Conservation (phyloP, 2,329 filamentous ascomycete genomes). For the Rutstroemia sp. region DNA sequence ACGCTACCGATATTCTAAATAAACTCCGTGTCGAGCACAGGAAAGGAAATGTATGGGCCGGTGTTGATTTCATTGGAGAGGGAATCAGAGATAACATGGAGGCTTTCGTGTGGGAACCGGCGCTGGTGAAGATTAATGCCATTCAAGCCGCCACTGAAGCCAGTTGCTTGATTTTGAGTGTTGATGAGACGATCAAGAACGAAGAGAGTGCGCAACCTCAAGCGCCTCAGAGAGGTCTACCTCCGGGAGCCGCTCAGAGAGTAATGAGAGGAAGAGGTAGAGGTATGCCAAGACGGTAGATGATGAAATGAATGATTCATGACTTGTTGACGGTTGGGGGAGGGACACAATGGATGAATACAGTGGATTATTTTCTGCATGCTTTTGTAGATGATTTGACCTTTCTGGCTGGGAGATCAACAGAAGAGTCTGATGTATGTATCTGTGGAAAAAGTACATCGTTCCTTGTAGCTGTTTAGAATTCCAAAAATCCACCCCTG, state of each 20-base stretch:
- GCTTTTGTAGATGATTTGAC: no score
- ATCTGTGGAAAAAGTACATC: no score
- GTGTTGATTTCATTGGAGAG: slow-evolving; percentile 90
- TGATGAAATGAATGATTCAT: slow-evolving; percentile 5
- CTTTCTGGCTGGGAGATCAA: no score
- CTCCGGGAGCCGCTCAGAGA: slow-evolving; percentile 79
- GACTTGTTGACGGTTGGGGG: no score
- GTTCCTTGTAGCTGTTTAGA: no score
- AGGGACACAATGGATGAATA: no score
- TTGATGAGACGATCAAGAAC: slow-evolving; percentile 98
- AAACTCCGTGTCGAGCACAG: slow-evolving; percentile 92
- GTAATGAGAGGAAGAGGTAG: slow-evolving; percentile 77
- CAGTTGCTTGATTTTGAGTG: slow-evolving; percentile 86
- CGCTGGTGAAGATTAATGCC: slow-evolving; percentile 93
- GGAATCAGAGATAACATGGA: slow-evolving; percentile 92
- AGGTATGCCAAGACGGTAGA: slow-evolving; percentile 67
- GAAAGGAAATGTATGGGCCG: slow-evolving; percentile 87
- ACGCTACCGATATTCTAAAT: slow-evolving; percentile 97
- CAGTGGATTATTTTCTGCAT: no score
- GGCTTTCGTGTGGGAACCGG: slow-evolving; percentile 95
- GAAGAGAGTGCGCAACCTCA: slow-evolving; percentile 85
- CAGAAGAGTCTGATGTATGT: no score
- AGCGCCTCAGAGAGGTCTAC: slow-evolving; percentile 66
- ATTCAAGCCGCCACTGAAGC: slow-evolving; percentile 95
- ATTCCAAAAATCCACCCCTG: no score